Percentiles rank a stretch among this genome's conserved stretches.
phyloP scores from a whole-genome alignment of 1,284 basidiomycete species.

The Phenoliferia sp. region DNA sequence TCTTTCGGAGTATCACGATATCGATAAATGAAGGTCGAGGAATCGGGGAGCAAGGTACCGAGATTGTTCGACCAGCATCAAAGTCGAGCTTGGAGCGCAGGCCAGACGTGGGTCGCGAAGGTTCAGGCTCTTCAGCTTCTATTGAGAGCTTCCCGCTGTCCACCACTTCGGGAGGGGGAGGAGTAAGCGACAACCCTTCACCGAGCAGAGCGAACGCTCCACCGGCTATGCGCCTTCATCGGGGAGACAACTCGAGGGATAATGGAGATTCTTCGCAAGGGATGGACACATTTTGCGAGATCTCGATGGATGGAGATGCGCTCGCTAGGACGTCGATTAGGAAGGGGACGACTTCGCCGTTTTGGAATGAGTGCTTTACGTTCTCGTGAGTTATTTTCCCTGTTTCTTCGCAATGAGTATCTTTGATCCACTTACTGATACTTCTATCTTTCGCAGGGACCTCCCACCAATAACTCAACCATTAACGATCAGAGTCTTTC shows the following conservation, averaged over 20 bases:
- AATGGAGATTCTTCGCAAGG: constrained; percentile 3
- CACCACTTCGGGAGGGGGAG: neutral
- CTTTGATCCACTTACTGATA: neutral
- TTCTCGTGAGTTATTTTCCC: constrained; percentile 58
- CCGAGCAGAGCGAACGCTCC: neutral
- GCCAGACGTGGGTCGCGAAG: neutral
- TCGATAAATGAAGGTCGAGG: constrained; percentile 27
- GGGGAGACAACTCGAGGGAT: neutral
- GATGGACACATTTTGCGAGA: constrained; percentile 31
- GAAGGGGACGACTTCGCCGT: constrained; percentile 50
- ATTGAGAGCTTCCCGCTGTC: neutral
- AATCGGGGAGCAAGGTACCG: constrained; percentile 22
- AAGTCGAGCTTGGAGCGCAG: constrained; percentile 13
- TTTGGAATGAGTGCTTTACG: constrained; percentile 70
- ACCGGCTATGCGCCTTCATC: neutral
- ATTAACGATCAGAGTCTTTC: constrained; percentile 27
- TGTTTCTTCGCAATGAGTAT: neutral
- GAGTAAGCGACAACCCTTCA: neutral
- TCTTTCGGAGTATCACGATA: constrained; percentile 20
- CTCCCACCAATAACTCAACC: constrained; percentile 26
- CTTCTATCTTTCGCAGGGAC: constrained; percentile 14
- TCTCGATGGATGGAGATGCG: constrained; percentile 41
- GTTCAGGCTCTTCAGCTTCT: neutral
- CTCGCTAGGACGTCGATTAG: constrained; percentile 67
- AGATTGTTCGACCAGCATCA: constrained; percentile 11